A percentile compares a stretch with the other conserved stretches of the same genome.
Conservation (phyloP, 495 filamentous ascomycete genomes). For the Penicillium ucsense region DNA sequence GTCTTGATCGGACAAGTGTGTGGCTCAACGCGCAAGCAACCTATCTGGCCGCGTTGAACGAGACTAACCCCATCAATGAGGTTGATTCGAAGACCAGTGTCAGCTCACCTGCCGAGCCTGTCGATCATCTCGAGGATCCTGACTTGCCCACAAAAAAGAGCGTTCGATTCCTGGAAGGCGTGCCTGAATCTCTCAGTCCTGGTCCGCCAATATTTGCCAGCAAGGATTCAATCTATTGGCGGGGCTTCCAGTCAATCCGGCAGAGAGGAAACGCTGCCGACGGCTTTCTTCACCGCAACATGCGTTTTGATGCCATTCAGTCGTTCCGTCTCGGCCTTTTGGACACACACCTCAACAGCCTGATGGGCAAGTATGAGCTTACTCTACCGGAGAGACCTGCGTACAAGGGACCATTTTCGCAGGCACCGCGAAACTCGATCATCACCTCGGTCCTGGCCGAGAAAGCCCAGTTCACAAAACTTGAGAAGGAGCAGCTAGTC, state of each 20-base stretch:
- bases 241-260: slow-evolving; percentile 68
- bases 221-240: slow-evolving; percentile 82
- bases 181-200: slow-evolving; percentile 31
- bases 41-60: slow-evolving; percentile 62
- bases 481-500: slow-evolving; percentile 73
- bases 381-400: slow-evolving; percentile 35
- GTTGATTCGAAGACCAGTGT: slow-evolving; percentile 24
- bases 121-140: slow-evolving; percentile 2
- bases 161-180: slow-evolving; percentile 60
- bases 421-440: slow-evolving; percentile 43
- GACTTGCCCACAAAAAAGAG: slow-evolving; percentile 49
- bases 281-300: slow-evolving; percentile 70
- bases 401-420: slow-evolving; percentile 42
- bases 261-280: slow-evolving; percentile 53
- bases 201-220: slow-evolving; percentile 25
- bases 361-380: slow-evolving; percentile 68
- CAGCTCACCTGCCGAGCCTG: slow-evolving; percentile 9
- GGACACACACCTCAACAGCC: slow-evolving; percentile 55
- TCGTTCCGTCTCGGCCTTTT: slow-evolving; percentile 61
- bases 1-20: slow-evolving; percentile 66
- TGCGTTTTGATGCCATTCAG: slow-evolving; percentile 83
- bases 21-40: slow-evolving; percentile 75
- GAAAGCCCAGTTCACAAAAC: slow-evolving; percentile 39
- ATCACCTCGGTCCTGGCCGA: slow-evolving; percentile 30
- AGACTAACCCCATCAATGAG: slow-evolving; percentile 49